Evolutionary conservation across 257 asterid genomes (phyloP).

Genomic region (Coffea canephora): DNA sequence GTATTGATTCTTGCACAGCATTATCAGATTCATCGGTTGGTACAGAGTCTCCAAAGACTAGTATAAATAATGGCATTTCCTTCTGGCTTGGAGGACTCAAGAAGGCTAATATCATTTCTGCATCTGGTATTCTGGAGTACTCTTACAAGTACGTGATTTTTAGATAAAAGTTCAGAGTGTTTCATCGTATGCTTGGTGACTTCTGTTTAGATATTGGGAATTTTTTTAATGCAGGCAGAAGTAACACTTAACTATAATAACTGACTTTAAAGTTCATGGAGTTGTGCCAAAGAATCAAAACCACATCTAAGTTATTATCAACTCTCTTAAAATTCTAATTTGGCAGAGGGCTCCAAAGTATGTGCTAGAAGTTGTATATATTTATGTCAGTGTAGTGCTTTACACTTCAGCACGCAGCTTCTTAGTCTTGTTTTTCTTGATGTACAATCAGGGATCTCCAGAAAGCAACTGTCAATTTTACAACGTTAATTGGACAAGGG

Average conservation of each 20-base stretch:
- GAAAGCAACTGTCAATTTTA: constrained; percentile 80
- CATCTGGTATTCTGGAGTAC: constrained; percentile 79
- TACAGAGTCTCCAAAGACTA: constrained; percentile 68
- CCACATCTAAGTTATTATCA: not conserved
- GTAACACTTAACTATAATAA: not conserved
- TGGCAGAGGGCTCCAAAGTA: not conserved
- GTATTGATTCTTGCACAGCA: constrained; percentile 57
- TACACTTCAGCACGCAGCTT: constrained; percentile 1
- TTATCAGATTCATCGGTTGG: constrained; percentile 83
- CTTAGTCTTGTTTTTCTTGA: constrained; percentile 24
- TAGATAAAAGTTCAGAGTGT: constrained; percentile 7
- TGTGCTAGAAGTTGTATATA: not conserved
- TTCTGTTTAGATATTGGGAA: not conserved
- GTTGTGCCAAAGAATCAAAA: not conserved
- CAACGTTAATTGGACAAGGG: constrained; percentile 90
- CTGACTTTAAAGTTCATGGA: not conserved
- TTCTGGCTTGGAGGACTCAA: constrained; percentile 58
- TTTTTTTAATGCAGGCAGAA: not conserved
- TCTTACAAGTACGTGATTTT: constrained; percentile 64
- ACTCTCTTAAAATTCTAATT: not conserved
- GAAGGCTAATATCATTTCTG: constrained; percentile 59
- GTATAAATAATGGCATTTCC: constrained; percentile 39
- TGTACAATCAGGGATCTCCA: constrained; percentile 75
- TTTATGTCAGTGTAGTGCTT: not conserved
- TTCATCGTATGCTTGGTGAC: constrained; percentile 9